These are phyloP conservation scores for Bondarzewia mesenterica DNA, from an alignment of 1,284 basidiomycete genomes.

Conservation along the genomic window DNA sequence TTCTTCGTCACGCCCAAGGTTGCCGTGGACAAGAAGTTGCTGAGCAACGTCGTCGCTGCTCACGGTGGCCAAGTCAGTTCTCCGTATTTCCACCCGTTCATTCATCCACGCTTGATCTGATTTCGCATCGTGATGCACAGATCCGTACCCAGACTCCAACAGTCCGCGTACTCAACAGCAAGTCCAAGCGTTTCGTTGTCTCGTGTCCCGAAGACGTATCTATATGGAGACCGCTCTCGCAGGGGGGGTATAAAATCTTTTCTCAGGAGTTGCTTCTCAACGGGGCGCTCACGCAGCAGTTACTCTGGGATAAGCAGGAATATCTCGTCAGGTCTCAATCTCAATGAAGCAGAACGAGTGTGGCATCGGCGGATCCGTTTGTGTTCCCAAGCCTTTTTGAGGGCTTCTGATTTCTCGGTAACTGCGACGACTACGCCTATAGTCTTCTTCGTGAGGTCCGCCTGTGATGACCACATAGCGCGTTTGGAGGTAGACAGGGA, in stretches of 20 bases:
- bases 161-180: constrained; percentile 42
- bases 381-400: too few species aligned
- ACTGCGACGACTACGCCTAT: too few species aligned
- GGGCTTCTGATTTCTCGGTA: too few species aligned
- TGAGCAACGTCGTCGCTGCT: constrained; percentile 57
- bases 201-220: constrained; percentile 52
- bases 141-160: constrained; percentile 44
- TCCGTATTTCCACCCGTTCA: constrained; percentile 1
- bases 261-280: constrained; percentile 57
- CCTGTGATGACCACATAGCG: too few species aligned
- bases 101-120: too few species aligned
- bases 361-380: too few species aligned
- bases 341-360: too few species aligned
- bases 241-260: constrained; percentile 51
- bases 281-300: constrained; percentile 53
- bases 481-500: too few species aligned
- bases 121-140: constrained; percentile 18
- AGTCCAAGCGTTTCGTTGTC: constrained; percentile 46
- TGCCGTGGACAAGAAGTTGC: constrained; percentile 40
- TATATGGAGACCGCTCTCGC: constrained; percentile 51
- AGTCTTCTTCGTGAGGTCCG: too few species aligned
- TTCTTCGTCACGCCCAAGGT: constrained; percentile 71
- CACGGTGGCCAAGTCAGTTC: constrained; percentile 59
- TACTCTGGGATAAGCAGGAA: constrained; percentile 48
- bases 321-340: not conserved